Percentiles rank a stretch among this genome's conserved stretches.
phyloP scores from a whole-genome alignment of 371 early-diverging fungal species.

The Mucor piriformis region DNA sequence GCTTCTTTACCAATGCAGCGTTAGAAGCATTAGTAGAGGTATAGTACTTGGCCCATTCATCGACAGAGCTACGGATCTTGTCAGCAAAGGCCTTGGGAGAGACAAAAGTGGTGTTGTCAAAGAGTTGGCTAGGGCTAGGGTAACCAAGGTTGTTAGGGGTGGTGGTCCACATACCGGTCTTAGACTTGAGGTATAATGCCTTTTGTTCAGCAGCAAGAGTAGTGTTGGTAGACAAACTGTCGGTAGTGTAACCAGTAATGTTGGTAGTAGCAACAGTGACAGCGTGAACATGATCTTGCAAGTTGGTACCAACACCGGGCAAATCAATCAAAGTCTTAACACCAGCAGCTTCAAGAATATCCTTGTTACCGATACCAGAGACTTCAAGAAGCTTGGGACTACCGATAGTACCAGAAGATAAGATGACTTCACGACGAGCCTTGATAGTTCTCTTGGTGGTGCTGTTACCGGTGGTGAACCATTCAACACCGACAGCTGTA shows the following conservation, averaged over 20 bases:
- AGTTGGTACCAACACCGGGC: constrained; percentile 41
- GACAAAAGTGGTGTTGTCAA: constrained; percentile 1
- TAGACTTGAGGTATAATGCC: constrained; percentile 1
- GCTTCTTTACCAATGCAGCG: constrained; percentile 9
- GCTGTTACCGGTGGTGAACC: constrained; percentile 8
- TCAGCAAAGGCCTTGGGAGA: constrained; percentile 14
- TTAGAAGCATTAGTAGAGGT: constrained; percentile 9
- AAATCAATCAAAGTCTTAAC: constrained; percentile 14
- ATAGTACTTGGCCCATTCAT: constrained; percentile 13
- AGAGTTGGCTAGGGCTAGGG: constrained; percentile 12
- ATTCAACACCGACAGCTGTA: constrained; percentile 24
- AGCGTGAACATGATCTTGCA: constrained; percentile 37
- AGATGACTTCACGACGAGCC: constrained; percentile 24
- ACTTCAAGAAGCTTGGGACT: constrained; percentile 25
- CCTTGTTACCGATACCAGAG: constrained; percentile 21
- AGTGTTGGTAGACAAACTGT: constrained; percentile 14
- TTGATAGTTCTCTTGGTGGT: constrained; percentile 14
- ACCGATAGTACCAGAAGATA: constrained; percentile 25
- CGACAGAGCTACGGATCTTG: constrained; percentile 7
- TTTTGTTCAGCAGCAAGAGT: constrained; percentile 10
- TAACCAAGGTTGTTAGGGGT: constrained; percentile 22
- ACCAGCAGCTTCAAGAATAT: constrained; percentile 11
- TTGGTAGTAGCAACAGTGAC: constrained; percentile 18
- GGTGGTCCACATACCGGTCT: constrained; percentile 20
- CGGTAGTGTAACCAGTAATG: constrained; percentile 17